phyloP scores from a whole-genome alignment of 345 rosid genomes.

The Gynandropsis gynandra region DNA sequence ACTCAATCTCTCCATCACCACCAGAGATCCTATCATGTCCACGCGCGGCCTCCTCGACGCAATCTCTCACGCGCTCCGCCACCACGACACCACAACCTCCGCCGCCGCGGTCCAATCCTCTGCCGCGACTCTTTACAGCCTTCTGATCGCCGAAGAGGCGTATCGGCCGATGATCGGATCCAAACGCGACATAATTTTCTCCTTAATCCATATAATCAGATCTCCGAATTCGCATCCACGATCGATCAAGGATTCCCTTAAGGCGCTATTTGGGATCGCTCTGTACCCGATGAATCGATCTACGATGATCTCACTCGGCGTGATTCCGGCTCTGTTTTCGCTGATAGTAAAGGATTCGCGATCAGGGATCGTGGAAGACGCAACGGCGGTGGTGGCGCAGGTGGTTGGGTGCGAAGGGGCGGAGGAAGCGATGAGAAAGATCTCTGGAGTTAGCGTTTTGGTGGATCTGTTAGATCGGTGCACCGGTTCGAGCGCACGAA shows the following conservation, averaged over 20 bases:
- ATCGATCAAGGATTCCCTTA: slow-evolving; percentile 76
- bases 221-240: slow-evolving; percentile 49
- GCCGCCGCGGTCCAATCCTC: slow-evolving; percentile 65
- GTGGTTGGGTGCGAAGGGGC: slow-evolving; percentile 89
- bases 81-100: slow-evolving; percentile 46
- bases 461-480: slow-evolving; percentile 67
- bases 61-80: slow-evolving; percentile 66
- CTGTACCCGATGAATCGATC: slow-evolving; percentile 60
- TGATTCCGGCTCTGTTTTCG: slow-evolving; percentile 50
- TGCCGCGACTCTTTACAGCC: slow-evolving; percentile 80
- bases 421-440: slow-evolving; percentile 51
- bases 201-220: slow-evolving; percentile 53
- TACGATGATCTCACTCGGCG: slow-evolving; percentile 60
- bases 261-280: slow-evolving; percentile 72
- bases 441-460: slow-evolving; percentile 47
- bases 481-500: slow-evolving; percentile 56
- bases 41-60: slow-evolving; percentile 86
- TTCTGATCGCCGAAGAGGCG: slow-evolving; percentile 66
- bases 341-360: slow-evolving; percentile 66
- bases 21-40: slow-evolving; percentile 65
- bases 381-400: slow-evolving; percentile 87
- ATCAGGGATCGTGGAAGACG: slow-evolving; percentile 81
- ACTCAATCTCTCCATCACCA: slow-evolving; percentile 67
- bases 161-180: slow-evolving; percentile 80
- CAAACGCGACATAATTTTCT: slow-evolving; percentile 75